These are phyloP conservation scores for Scheffersomyces lignicola DNA, from an alignment of 1,139 yeast species.

Conservation along the genomic window DNA sequence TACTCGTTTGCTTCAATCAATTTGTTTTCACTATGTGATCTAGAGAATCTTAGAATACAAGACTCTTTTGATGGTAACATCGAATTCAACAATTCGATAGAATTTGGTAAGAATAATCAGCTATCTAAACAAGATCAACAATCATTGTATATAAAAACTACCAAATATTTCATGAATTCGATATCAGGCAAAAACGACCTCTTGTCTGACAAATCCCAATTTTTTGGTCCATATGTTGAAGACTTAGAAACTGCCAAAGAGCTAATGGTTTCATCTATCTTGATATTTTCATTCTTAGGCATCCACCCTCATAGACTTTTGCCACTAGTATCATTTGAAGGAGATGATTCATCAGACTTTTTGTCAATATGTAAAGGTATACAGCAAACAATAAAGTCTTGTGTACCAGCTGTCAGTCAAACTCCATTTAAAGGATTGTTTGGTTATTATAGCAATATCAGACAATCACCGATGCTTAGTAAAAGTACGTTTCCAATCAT, in stretches of 20 bases:
- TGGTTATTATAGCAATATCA: too few relatives aligned
- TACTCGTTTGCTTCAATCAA: slow-evolving; percentile 22
- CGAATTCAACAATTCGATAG: too few relatives aligned
- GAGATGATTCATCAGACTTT: slow-evolving; percentile 16
- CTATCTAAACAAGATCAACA: too few relatives aligned
- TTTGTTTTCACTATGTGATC: slow-evolving; percentile 3
- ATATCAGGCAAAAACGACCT: slow-evolving; percentile 10
- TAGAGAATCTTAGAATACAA: not conserved
- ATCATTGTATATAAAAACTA: slow-evolving; percentile 18
- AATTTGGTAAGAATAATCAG: too few relatives aligned
- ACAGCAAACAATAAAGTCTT: slow-evolving; percentile 12
- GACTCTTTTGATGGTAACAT: not conserved
- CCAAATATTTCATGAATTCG: slow-evolving; percentile 23
- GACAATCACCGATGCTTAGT: slow-evolving; percentile 10
- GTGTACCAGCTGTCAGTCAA: slow-evolving; percentile 13
- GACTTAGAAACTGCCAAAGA: slow-evolving; percentile 19
- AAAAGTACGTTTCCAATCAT: slow-evolving; percentile 18
- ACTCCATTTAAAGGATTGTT: slow-evolving; percentile 18
- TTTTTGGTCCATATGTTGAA: slow-evolving; percentile 1
- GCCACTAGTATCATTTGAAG: slow-evolving; percentile 27
- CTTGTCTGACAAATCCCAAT: slow-evolving; percentile 6
- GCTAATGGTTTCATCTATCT: slow-evolving; percentile 20
- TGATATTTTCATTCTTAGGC: slow-evolving; percentile 29
- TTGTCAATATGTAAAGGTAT: slow-evolving; percentile 22
- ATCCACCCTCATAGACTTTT: slow-evolving; percentile 31